Percentiles rank a stretch among this genome's conserved stretches.
phyloP scores from a whole-genome alignment of 2,329 filamentous ascomycete genomes.

The Cryphonectria carpinicola region DNA sequence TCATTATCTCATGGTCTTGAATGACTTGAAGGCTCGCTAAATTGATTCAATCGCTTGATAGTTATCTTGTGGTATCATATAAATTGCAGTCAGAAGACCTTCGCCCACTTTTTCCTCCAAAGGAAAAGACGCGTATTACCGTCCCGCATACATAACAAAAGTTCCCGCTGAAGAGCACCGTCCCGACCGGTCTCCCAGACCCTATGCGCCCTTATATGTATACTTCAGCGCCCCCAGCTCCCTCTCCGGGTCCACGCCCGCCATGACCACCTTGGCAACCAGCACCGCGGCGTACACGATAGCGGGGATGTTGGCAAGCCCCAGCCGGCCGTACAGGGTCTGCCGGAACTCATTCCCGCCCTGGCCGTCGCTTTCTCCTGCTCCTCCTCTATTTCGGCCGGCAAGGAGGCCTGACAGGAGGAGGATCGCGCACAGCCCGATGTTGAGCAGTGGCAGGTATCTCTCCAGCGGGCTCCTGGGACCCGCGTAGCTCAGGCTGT shows the following conservation, averaged over 20 bases:
- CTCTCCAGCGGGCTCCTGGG: constrained; percentile 53
- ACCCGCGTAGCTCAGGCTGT: constrained; percentile 31
- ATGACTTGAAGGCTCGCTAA: too few species aligned
- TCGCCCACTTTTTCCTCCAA: neutral
- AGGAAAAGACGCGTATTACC: neutral
- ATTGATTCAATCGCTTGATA: neutral
- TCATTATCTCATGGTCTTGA: neutral
- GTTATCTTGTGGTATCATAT: neutral
- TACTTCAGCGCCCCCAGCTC: constrained; percentile 68
- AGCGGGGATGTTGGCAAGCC: constrained; percentile 53
- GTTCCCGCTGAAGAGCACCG: neutral
- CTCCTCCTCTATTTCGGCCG: constrained; percentile 30
- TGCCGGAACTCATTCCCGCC: neutral
- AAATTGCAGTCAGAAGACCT: neutral
- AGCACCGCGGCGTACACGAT: constrained; percentile 65
- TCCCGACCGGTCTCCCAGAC: neutral
- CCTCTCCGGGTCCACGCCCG: constrained; percentile 67
- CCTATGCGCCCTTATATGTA: constrained; percentile 67
- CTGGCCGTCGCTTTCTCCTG: constrained; percentile 20
- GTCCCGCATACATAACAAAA: neutral
- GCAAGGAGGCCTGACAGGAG: constrained; percentile 47
- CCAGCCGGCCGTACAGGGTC: constrained; percentile 30
- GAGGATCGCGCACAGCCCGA: constrained; percentile 58
- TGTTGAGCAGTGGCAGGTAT: constrained; percentile 65
- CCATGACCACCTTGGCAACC: constrained; percentile 67